Base-by-base conservation (phyloP, 495 filamentous ascomycete species). In the Parmelia sp. region DNA sequence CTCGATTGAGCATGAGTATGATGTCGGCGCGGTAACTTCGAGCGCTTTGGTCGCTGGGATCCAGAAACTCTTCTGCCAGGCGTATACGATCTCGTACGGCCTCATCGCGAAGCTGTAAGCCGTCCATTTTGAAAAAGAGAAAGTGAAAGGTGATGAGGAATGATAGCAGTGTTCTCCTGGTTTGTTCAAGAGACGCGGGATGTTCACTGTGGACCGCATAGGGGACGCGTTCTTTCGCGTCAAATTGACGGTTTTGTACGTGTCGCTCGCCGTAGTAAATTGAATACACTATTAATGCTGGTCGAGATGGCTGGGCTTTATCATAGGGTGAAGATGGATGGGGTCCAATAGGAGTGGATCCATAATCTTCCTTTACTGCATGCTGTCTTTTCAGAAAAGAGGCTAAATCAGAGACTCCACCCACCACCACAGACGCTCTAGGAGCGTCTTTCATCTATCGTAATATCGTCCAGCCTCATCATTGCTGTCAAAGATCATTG, bases 1-100 rank as follows among this genome's bases (percentile, higher is more conserved):
- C 89, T 68, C 90, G 89, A 73, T 95, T 91, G 51, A 97, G 83
- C 92, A 97, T 97, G 71, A 93, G 78, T 65, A 95, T 85, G 73
- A 94, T 92, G 70, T 93, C 90, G 53, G 90, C 83, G 72, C 90
- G 84, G 76, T 94, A 94, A 69, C 83, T 91, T 71, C 88, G 83
- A 67, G 83, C 80, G 67, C 79, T 72, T 42, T 75, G 73, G 77
- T 82, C 78, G 49, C 89, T 84, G 36, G 91, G 91, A 78, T 94
- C 90, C 44, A 96, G 84, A 73, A 96, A 95, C 69, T 94, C 91
- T 65, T 84, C 80, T 35, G 90, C 90, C 64, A 86, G 83, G 68
- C 90, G 87, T 73, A 95, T 82, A 66, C 90, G 88, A 76, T 94
- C 87, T 67, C 85, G 82, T 67, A 88, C 84, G 66, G 86, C 88